Base-by-base conservation (phyloP, 345 rosid genomes). In the Acer campestre region DNA sequence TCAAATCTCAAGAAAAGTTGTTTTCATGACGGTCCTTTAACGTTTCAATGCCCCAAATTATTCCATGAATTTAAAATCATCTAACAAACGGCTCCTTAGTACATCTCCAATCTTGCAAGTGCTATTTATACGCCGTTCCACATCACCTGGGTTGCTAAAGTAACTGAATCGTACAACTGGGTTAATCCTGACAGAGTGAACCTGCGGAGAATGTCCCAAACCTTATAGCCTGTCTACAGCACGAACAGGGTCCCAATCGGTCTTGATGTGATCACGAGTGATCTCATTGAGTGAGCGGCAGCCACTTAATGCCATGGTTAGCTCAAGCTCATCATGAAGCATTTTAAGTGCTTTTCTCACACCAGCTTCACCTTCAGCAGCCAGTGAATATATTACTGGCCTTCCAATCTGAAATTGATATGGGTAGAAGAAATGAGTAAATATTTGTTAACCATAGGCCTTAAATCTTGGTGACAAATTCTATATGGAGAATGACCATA, bases 261-360 rank as follows among this genome's bases (percentile, higher is more conserved):
- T 73, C 18, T 78, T 68, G 38, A 95, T 82, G 84, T 92, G 97
- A 78, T 87, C 68, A 2, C 97, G 90, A 23, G 89, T 91, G 42
- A 95, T 93, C 88, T 93, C 99, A 76, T 82, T 88, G 13, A 95
- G 86, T 0, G 97, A 90, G 77, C 94, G 90, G 79, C 97, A 94
- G 1, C 98, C 97, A 74, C 92, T 88, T 27, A 94, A 79, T 48
- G 98, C 96, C 98, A 94, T 94, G 12, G 98, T 94, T 18, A 94
- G 84, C 86, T 94, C 97, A 12, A 94, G 85, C 79, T 94, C 98
- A 18, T 94, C 92, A 2, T 81, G 88, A 4, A 94, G 89, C 97
- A 94, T 92, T 77, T 86, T 83, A 7, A 94, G 86, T 69, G 85
- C 92, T 80, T 91, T 94, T 82, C 88, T 77, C 22, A 88, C 91